Percentiles rank a stretch among this genome's conserved stretches.
Conservation (phyloP, 805 yeast species). For the Scheffersomyces lignosus region DNA sequence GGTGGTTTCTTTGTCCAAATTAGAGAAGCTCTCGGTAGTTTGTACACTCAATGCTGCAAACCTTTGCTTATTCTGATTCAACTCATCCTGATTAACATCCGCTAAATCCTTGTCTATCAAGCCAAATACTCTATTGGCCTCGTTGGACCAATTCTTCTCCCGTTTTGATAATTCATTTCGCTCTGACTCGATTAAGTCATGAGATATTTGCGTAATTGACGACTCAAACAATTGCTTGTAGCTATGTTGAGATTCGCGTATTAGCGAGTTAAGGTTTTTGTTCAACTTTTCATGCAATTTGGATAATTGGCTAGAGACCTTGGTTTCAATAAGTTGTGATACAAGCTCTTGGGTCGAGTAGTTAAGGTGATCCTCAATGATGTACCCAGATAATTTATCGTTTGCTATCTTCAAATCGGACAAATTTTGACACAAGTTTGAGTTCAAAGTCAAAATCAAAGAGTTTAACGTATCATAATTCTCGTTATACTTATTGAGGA, state of each 20-base stretch:
- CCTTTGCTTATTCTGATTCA: background rate
- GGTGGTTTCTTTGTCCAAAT: slow-evolving; percentile 1
- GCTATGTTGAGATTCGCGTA: slow-evolving; percentile 2
- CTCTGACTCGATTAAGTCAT: slow-evolving; percentile 1
- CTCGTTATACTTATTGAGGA: slow-evolving; percentile 8
- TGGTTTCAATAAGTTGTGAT: slow-evolving; percentile 1
- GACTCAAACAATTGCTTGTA: slow-evolving; percentile 3
- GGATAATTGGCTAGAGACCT: slow-evolving; percentile 1
- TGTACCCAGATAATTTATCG: slow-evolving; percentile 14
- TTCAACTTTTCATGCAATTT: slow-evolving; percentile 4
- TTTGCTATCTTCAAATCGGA: slow-evolving; percentile 9
- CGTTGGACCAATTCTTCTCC: slow-evolving; percentile 1
- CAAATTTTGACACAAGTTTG: slow-evolving; percentile 4
- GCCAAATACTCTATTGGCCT: background rate
- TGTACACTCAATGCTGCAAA: slow-evolving; percentile 1
- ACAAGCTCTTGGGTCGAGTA: slow-evolving; percentile 3
- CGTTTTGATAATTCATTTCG: background rate
- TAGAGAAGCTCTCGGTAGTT: background rate
- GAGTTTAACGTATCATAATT: slow-evolving; percentile 5
- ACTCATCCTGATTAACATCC: background rate
- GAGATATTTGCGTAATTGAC: slow-evolving; percentile 2
- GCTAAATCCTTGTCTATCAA: background rate
- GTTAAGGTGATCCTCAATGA: slow-evolving; percentile 14
- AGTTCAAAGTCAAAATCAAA: slow-evolving; percentile 2
- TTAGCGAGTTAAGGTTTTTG: background rate